A percentile compares a stretch with the other conserved stretches of the same genome.
Evolutionary conservation across 495 filamentous ascomycete species (phyloP).

Genomic region (Aspergillus taichungensis): DNA sequence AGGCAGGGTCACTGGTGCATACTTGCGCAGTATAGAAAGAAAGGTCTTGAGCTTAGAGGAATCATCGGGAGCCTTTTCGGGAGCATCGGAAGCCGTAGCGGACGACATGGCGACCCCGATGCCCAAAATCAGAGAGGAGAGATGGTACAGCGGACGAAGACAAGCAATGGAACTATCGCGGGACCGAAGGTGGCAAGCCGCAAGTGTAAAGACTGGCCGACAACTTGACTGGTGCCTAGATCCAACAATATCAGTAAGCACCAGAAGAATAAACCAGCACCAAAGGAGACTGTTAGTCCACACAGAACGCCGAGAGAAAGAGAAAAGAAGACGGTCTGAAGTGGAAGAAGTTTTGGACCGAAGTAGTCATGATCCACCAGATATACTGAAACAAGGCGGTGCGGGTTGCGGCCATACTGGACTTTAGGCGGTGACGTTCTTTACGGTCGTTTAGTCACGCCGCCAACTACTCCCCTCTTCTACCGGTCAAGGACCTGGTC

Average conservation of each 20-base stretch:
- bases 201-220: too few species aligned
- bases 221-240: not conserved
- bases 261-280: not conserved
- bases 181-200: too few species aligned
- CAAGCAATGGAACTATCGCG: too few species aligned
- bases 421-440: constrained; percentile 29
- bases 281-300: not conserved
- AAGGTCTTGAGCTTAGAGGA: constrained; percentile 78
- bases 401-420: constrained; percentile 5
- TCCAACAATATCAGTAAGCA: not conserved
- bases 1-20: constrained; percentile 20
- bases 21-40: constrained; percentile 74
- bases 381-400: constrained; percentile 5
- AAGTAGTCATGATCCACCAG: not conserved
- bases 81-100: constrained; percentile 13
- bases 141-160: not conserved
- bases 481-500: too few species aligned
- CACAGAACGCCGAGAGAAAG: too few species aligned
- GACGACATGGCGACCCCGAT: constrained; percentile 22
- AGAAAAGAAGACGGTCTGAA: not conserved
- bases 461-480: too few species aligned
- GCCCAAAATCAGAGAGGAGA: not conserved
- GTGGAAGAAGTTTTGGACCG: not conserved
- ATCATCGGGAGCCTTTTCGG: constrained; percentile 67
- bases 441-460: not conserved